These are phyloP conservation scores for Oenanthe javanica DNA, from an alignment of 140 eudicot species.

Conservation along the genomic window DNA sequence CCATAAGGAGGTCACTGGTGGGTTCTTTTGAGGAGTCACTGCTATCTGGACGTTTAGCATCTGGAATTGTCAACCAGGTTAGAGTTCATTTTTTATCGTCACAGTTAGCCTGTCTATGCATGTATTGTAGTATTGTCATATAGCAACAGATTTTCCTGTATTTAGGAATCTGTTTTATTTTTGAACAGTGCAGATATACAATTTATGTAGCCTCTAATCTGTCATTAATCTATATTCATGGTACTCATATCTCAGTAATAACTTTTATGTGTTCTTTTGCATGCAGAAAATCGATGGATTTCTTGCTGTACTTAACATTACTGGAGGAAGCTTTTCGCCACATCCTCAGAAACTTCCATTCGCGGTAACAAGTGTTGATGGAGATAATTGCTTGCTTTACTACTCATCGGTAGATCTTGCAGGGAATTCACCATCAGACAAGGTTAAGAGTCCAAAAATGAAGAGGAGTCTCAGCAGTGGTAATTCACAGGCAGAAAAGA, in stretches of 20 bases:
- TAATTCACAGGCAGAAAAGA: conserved; percentile 47
- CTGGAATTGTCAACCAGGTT: conserved; percentile 70
- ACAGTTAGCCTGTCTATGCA: background rate
- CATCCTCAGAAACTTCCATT: conserved; percentile 96
- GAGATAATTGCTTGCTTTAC: conserved; percentile 72
- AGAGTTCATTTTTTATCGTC: background rate
- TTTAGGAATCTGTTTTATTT: background rate
- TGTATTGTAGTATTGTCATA: background rate
- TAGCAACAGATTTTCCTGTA: background rate
- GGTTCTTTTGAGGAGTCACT: conserved; percentile 98
- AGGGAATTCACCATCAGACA: conserved; percentile 37
- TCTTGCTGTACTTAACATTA: conserved; percentile 83
- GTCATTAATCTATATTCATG: background rate
- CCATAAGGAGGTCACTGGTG: conserved; percentile 81
- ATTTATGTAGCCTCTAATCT: background rate
- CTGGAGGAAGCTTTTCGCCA: conserved; percentile 89
- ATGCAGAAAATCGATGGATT: conserved; percentile 93
- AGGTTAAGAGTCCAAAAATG: conserved; percentile 44
- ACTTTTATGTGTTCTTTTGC: background rate
- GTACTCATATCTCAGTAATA: background rate
- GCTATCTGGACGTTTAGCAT: conserved; percentile 89
- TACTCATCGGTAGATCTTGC: conserved; percentile 80
- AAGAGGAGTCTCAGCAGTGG: conserved; percentile 47
- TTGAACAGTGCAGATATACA: background rate
- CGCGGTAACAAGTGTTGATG: conserved; percentile 84